Evolutionary conservation across 148 eudicot species (phyloP), one percentile per base, ranked within the genome.

Genomic region (Limonium bicolor): DNA sequence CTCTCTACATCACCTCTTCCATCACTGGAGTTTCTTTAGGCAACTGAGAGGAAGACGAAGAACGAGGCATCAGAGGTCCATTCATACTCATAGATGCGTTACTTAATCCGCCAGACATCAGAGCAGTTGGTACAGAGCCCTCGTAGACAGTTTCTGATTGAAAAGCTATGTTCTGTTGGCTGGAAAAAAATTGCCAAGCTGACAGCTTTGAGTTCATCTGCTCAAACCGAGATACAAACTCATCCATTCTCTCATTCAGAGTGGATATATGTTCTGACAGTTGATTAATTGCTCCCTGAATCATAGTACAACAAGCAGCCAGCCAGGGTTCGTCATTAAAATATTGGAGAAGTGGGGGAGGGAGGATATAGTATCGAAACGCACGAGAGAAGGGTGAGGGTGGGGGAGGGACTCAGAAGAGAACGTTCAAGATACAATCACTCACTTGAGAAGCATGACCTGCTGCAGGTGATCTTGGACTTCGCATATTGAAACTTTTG

Each of bases 1-100:
- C 6, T 10, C n/a, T n/a, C n/a, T n/a, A n/a, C n/a, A n/a, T n/a
- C 70, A 88, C 97, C 95, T 90, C 97, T 61, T 90, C 97, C 58
- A 90, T 59, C 25, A 77, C 37, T 53, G 76, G 85, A 26, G 84
- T 42, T 36, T 90, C 95, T 70, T 76, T 82, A 4, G 71, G 70
- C 60, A 90, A 63, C 15, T 84, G 93, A 38, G 92, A 68, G 50
- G 87, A 80, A 29, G 97, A 90, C 2, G 80, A 63, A 7, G 95
- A 77, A 50, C 61, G 72, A 46, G 66, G 74, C 36, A 88, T 54
- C 37, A 64, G 53, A 1, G 73, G 40, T 42, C 69, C 71, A 37
- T 62, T 60, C 70, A 72, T 31, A 37, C 62, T 60, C 70, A 72
- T 31, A 10, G 73, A 52, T 33, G 82, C 85, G 42, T 71, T 82